A percentile compares a stretch with the other conserved stretches of the same genome.
Conservation (phyloP, 208 protist genomes). For the Leptomonas seymouri region DNA sequence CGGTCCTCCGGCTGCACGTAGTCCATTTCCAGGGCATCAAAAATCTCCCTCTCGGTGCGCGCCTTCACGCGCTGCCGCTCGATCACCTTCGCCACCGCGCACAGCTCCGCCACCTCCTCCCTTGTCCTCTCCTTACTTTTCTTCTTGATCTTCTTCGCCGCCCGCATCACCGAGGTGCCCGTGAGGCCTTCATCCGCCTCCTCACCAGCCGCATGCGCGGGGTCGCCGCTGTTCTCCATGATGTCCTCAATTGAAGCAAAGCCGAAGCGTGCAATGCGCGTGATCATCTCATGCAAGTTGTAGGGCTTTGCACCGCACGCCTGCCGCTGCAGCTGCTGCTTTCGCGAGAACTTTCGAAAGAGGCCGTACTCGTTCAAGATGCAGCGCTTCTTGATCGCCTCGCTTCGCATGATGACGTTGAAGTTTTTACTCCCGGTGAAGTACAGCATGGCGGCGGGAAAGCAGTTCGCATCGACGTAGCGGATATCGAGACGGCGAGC, state of each 20-base stretch:
- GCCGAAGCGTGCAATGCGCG: conserved; percentile 40
- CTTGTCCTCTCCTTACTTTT: conserved; percentile 33
- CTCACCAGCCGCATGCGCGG: not conserved
- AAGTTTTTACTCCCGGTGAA: conserved; percentile 95
- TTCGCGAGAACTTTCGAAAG: conserved; percentile 47
- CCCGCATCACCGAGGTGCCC: conserved; percentile 8
- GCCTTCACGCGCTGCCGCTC: conserved; percentile 73
- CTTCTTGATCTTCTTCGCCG: conserved; percentile 20
- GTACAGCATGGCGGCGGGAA: conserved; percentile 89
- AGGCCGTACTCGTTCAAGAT: conserved; percentile 91
- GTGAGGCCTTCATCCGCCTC: conserved; percentile 1
- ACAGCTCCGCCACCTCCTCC: conserved; percentile 50
- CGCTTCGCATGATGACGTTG: conserved; percentile 89
- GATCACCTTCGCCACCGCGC: conserved; percentile 51
- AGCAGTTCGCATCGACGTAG: conserved; percentile 79
- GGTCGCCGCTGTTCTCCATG: not conserved
- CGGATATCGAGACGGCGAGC: conserved; percentile 87
- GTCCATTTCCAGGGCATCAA: conserved; percentile 73
- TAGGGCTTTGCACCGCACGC: conserved; percentile 18
- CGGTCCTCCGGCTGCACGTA: conserved; percentile 81
- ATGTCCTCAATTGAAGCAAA: conserved; percentile 1
- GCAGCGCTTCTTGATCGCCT: conserved; percentile 82
- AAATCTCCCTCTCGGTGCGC: conserved; percentile 71
- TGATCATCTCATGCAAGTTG: conserved; percentile 68
- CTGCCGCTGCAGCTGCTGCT: conserved; percentile 29